phyloP scores from a whole-genome alignment of 2,329 filamentous ascomycete species.

The Teratosphaeria gauchensis region DNA sequence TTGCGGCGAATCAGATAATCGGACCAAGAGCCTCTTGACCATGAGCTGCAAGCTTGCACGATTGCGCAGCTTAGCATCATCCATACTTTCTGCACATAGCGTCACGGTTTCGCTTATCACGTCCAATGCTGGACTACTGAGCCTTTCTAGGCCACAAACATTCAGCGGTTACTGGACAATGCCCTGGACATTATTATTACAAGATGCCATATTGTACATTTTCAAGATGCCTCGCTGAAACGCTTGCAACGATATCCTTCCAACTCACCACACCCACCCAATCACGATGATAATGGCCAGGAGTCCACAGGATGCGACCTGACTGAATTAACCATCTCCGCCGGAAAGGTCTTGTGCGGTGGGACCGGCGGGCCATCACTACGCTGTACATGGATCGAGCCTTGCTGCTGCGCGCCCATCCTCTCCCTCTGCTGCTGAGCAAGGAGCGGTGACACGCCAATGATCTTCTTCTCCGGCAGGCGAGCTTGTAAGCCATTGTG shows the following conservation, averaged over 20 bases:
- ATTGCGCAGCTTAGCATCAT: too few relatives aligned
- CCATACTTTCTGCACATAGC: too few relatives aligned
- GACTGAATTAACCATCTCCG: conserved; percentile 1
- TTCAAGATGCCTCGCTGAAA: too few relatives aligned
- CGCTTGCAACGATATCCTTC: not conserved
- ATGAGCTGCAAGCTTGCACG: too few relatives aligned
- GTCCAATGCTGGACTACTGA: too few relatives aligned
- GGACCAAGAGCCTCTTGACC: too few relatives aligned
- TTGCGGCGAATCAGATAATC: too few relatives aligned
- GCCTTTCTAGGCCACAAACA: too few relatives aligned
- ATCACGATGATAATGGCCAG: not conserved
- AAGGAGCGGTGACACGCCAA: conserved; percentile 12
- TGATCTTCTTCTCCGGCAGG: conserved; percentile 11
- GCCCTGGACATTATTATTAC: too few relatives aligned
- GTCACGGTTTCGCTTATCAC: too few relatives aligned
- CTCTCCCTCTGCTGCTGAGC: conserved; percentile 8
- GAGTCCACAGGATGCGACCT: not conserved
- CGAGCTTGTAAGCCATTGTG: conserved; percentile 14
- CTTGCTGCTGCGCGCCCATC: not conserved
- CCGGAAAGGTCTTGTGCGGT: conserved; percentile 3
- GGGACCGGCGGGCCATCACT: not conserved
- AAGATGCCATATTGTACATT: too few relatives aligned
- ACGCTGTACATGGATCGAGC: not conserved
- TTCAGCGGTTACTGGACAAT: too few relatives aligned
- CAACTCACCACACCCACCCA: not conserved